Evolutionary conservation across 495 filamentous ascomycete species (phyloP), one percentile per base, ranked within the genome.

Genomic region (Neurospora sp.): DNA sequence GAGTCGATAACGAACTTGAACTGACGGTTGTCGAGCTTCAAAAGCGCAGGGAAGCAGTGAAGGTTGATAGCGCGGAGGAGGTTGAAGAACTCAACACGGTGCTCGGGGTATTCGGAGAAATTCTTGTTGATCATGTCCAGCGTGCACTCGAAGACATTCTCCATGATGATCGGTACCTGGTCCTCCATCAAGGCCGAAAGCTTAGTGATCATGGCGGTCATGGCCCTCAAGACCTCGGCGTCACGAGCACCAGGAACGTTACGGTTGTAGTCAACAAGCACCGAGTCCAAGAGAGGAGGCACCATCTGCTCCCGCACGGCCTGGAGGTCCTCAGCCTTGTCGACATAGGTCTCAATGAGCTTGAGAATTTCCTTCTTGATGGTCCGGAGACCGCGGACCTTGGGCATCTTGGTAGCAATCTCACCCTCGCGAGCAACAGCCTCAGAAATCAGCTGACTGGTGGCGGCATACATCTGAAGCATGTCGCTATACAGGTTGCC

Each of bases 121-220:
- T 99, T 95, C 83, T 98, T 99, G 88, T 98, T 99, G 85, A 99
- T 98, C 96, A 99, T 99, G 76, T 97, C 93, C 49, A 99, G 85
- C 9, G 96, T 99, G 84, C 96, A 98, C 82, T 97, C 95, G 80
- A 99, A 99, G 23, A 99, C 93, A 78, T 95, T 96, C 79, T 98
- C 94, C 93, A 99, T 97, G 80, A 98, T 98, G 60, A 90, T 90
- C 0, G 94, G 93, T 3, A 99, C 93, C 82, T 98, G 96, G 80
- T 98, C 96, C 80, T 98, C 95, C 96, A 98, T 98, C 78, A 97
- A 86, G 75, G 88, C 89, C 82, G 94, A 93, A 75, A 99, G 89
- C 85, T 97, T 98, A 76, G 91, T 93, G 73, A 98, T 96, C 75
- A 99, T 95, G 5, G 93, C 95, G 2, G 96, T 97, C 93, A 98